Evolutionary conservation across 352 stramenopile species (phyloP), one percentile per base, ranked within the genome.

Genomic region (Pythium scleroteichum): DNA sequence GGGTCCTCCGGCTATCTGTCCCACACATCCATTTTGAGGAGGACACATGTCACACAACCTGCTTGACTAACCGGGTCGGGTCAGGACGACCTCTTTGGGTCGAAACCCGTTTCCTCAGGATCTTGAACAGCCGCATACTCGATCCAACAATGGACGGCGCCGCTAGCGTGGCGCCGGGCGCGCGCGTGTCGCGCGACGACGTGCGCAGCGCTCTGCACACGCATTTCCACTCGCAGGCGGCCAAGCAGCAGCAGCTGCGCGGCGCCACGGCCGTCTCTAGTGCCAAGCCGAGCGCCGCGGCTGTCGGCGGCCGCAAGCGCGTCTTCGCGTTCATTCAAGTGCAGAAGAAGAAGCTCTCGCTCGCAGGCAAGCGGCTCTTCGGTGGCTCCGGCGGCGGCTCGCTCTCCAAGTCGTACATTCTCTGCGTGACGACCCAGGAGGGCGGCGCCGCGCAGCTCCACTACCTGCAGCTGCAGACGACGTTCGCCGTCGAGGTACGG

Each of bases 321-420:
- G 72, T 88, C 26, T 81, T 75, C 51, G 76, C 73, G 23, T 88
- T 88, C 56, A 59, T 90, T 27, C 72, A 85, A 38, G 81, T 90
- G 44, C 75, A 87, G 44, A 90, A 88, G 44, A 75, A 80, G 61
- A 87, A 87, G 44, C 59, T 68, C 17, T 76, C 64, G 60, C 72
- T 76, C 8, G 69, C 72, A 35, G 71, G 56, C 64, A 90, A 89
- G 58, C 75, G 76, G 29, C 67, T 88, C 12, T 87, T 90, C 41
- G 69, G 71, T 2, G 58, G 70, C 23, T 59, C 60, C 38, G 27
- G 64, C 23, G 60, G 62, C 41, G 70, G 35, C 32, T 64, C 56
- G 12, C 19, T 41, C 20, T 47, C 32, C 64, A 90, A 84, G 58
- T 76, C 76, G 52, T 90, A 87, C 54, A 82, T 90, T 23, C 68